phyloP scores from a whole-genome alignment of 495 filamentous ascomycete genomes.

The Astrothelium subdiscretum region DNA sequence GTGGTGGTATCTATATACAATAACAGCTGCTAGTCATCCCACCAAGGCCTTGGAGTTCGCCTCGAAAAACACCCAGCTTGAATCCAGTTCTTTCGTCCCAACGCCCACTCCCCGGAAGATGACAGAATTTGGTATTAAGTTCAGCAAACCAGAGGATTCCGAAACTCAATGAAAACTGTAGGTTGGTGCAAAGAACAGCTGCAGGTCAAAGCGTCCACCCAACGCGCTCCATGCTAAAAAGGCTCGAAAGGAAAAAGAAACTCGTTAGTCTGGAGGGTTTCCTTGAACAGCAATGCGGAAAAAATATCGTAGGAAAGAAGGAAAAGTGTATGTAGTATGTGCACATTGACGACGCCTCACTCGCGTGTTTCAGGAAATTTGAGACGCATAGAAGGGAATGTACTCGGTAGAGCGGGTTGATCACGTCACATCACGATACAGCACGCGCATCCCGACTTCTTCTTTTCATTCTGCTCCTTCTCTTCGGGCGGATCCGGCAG shows the following conservation, averaged over 20 bases:
- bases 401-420: neutral
- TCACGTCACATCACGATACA: slow-evolving; percentile 29
- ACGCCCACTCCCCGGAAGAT: neutral
- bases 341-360: neutral
- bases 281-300: too few species aligned
- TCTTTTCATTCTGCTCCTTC: slow-evolving; percentile 22
- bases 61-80: neutral
- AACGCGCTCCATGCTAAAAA: neutral
- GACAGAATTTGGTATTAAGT: neutral
- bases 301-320: neutral
- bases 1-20: neutral
- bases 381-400: neutral
- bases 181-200: neutral
- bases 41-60: too few species aligned
- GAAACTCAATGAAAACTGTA: neutral
- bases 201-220: neutral
- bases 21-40: neutral
- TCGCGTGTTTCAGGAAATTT: neutral
- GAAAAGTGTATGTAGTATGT: neutral
- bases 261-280: neutral
- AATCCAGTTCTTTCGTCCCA: neutral
- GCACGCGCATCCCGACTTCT: slow-evolving; percentile 20
- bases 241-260: neutral
- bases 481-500: slow-evolving; percentile 23
- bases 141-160: neutral